Conservation (phyloP, 306 rosid species). For the Rosa rugosa region DNA sequence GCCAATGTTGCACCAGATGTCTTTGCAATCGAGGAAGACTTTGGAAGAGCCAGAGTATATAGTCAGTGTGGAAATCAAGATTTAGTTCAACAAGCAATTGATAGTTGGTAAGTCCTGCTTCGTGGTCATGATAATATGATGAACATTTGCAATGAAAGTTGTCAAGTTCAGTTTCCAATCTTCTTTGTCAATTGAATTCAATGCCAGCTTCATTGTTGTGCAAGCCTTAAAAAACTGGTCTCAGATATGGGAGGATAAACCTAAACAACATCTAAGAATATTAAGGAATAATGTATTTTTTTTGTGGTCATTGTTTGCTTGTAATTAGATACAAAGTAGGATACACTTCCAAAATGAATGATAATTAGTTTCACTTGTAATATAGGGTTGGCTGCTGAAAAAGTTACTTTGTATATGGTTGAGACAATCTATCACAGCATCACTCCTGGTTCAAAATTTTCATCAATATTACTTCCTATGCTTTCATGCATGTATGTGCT, state of each 20-base stretch:
- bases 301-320: neutral
- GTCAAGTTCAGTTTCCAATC: neutral
- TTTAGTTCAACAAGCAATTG: constrained; percentile 75
- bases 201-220: neutral
- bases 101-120: constrained; percentile 63
- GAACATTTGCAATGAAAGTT: neutral
- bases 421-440: neutral
- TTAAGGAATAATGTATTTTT: neutral
- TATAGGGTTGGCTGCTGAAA: neutral
- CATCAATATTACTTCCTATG: neutral
- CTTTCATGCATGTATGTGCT: constrained; percentile 5
- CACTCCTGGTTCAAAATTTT: neutral
- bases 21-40: constrained; percentile 84
- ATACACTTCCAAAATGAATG: neutral
- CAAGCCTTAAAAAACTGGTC: neutral
- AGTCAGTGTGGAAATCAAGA: constrained; percentile 60
- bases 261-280: neutral
- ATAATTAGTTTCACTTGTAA: neutral
- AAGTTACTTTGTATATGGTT: neutral
- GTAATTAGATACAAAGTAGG: neutral
- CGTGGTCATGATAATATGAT: neutral
- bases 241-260: neutral
- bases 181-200: neutral
- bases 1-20: constrained; percentile 76
- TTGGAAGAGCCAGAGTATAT: constrained; percentile 85